Base-by-base conservation (phyloP, 192 early-diverging fungal species). In the Umbelopsis sp. region DNA sequence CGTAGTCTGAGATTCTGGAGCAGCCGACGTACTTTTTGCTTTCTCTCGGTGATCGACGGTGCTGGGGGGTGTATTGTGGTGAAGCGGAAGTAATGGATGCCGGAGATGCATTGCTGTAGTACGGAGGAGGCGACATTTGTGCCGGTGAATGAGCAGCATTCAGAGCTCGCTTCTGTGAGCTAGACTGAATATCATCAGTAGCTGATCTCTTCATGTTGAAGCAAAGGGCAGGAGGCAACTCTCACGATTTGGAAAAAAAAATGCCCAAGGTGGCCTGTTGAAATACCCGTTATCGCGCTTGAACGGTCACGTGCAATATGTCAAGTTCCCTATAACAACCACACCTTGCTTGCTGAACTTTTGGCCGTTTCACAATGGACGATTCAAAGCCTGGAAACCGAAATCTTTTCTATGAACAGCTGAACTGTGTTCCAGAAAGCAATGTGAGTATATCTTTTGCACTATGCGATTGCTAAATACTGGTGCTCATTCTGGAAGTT, bases 1-100 rank as follows among this genome's bases (percentile, higher is more conserved):
- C 90, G 58, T 95, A 99, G 51, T 97, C 92, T 13, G 87, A 85
- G 58, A 94, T 85, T 13, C 87, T 83, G 46, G 90, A 92, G 73
- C 91, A 94, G 1, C 92, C 92, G 23, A 80, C 49, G 68, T 61
- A 61, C 18, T 61, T 61, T 25, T 25, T 61, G 27, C 27, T 61
- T 25, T 61, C 55, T 18, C 33, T 61, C 33, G 55, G 55, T 61
- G 55, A 61, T 61, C 55, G 55, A n/a, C 55, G 55, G 33, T 61
- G 30, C 27, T 61, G 55, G 18, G 55, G 55, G 30, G 55, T 61
- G 27, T 61, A 61, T n/a, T 61, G 55, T 30, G 55, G 55, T 4
- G 55, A 61, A 12, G 55, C 21, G 25, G 55, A 61, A 30, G 55
- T 61, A 27, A 61, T 61, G 33, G 55, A 61, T 15, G 55, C 55